Evolutionary conservation across 2,329 filamentous ascomycete species (phyloP).

Genomic region (Colletotrichum echinochloae): DNA sequence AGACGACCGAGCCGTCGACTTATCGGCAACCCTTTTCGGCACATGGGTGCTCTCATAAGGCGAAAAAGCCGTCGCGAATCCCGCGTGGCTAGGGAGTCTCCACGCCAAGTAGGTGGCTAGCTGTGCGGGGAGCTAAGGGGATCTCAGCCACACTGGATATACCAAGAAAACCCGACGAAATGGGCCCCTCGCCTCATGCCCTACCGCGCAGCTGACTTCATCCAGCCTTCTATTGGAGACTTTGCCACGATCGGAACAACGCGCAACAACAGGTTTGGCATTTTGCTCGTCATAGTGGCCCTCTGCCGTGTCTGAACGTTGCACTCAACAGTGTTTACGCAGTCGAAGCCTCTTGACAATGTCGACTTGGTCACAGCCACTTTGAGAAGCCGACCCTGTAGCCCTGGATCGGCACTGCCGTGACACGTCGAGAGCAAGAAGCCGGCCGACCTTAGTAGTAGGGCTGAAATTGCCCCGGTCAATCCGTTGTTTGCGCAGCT

Average conservation of each 20-base stretch:
- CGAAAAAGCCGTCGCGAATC: constrained; percentile 5
- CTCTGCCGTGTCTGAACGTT: constrained; percentile 8
- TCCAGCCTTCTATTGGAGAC: neutral
- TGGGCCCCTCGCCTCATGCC: neutral
- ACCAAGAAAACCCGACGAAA: neutral
- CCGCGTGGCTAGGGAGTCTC: constrained; percentile 21
- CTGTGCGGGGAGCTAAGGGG: neutral
- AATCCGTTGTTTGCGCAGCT: constrained; percentile 26
- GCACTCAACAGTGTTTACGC: neutral
- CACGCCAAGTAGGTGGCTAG: constrained; percentile 19
- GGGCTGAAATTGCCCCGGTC: constrained; percentile 34
- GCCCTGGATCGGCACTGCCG: constrained; percentile 8
- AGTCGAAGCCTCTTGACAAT: neutral
- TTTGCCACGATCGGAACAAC: constrained; percentile 14
- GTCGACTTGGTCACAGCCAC: constrained; percentile 9
- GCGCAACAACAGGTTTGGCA: constrained; percentile 22
- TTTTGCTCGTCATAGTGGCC: constrained; percentile 28
- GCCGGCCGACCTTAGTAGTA: constrained; percentile 26
- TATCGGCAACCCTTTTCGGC: neutral
- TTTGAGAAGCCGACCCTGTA: constrained; percentile 8
- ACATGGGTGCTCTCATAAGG: neutral
- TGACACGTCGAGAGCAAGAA: constrained; percentile 10
- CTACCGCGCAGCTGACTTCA: constrained; percentile 12
- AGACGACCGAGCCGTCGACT: neutral
- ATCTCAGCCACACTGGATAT: constrained; percentile 15